phyloP scores from a whole-genome alignment of 345 rosid species.

The Fremontodendron californicum region DNA sequence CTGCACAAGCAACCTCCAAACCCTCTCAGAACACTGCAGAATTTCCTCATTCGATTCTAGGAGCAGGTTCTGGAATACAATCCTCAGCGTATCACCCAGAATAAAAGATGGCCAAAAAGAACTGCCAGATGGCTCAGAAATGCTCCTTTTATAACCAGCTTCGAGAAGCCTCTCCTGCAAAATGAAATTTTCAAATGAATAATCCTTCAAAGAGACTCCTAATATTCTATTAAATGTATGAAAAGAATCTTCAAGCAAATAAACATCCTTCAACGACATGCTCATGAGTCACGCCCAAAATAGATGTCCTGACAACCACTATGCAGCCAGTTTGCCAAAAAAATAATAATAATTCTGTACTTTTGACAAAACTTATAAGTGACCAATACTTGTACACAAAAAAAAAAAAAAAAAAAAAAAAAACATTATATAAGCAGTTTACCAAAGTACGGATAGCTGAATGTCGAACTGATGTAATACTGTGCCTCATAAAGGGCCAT shows the following conservation, averaged over 20 bases:
- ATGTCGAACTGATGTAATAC: slow-evolving; percentile 80
- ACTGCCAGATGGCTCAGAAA: slow-evolving; percentile 56
- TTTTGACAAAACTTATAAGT: background rate
- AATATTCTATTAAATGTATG: background rate
- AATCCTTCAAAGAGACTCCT: background rate
- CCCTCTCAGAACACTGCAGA: slow-evolving; percentile 89
- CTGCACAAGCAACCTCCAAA: slow-evolving; percentile 98
- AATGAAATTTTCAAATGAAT: slow-evolving; percentile 11
- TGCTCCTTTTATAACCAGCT: slow-evolving; percentile 78
- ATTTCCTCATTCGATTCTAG: slow-evolving; percentile 86
- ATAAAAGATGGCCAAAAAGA: slow-evolving; percentile 94
- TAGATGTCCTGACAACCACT: background rate
- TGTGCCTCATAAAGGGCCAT: slow-evolving; percentile 99
- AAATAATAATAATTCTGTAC: background rate
- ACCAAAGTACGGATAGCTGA: slow-evolving; percentile 98
- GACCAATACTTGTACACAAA: background rate
- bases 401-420: too few relatives aligned
- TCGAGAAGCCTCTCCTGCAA: slow-evolving; percentile 93
- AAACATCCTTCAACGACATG: background rate
- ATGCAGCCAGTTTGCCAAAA: background rate
- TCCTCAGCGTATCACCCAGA: slow-evolving; percentile 85
- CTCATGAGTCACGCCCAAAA: background rate
- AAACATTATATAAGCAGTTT: slow-evolving; percentile 10
- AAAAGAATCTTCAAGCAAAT: background rate
- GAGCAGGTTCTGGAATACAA: slow-evolving; percentile 92